Conservation (phyloP, 345 rosid species). For the Aquilaria malaccensis region DNA sequence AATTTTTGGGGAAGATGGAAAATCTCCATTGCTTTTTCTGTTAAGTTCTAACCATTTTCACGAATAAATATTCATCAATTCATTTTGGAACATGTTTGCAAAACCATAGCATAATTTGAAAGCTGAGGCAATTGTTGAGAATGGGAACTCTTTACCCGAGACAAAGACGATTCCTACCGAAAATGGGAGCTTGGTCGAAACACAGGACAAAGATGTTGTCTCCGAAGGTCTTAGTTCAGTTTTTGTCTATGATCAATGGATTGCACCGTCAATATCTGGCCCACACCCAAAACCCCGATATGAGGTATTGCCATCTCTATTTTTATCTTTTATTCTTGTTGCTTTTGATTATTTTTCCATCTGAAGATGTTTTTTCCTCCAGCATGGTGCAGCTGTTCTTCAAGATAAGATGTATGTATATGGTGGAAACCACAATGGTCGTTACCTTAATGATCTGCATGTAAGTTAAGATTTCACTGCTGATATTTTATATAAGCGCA, state of each 20-base stretch:
- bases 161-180: constrained; percentile 62
- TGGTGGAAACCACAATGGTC: constrained; percentile 99
- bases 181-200: constrained; percentile 54
- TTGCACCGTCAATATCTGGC: constrained; percentile 67
- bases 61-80: no score
- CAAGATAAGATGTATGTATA: constrained; percentile 89
- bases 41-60: no score
- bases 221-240: constrained; percentile 71
- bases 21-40: neutral
- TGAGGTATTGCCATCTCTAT: constrained; percentile 50
- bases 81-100: constrained; percentile 8
- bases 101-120: constrained; percentile 46
- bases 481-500: neutral
- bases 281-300: constrained; percentile 87
- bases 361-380: constrained; percentile 29
- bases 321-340: constrained; percentile 10
- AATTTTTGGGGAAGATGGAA: no score
- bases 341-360: constrained; percentile 13
- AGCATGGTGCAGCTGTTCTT: constrained; percentile 94
- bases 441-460: constrained; percentile 90
- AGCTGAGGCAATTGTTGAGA: constrained; percentile 47
- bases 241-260: constrained; percentile 92
- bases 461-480: constrained; percentile 42
- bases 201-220: constrained; percentile 93
- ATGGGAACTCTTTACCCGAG: constrained; percentile 54